Conservation (phyloP, 208 protist genomes). For the Trypanosoma scelopori region DNA sequence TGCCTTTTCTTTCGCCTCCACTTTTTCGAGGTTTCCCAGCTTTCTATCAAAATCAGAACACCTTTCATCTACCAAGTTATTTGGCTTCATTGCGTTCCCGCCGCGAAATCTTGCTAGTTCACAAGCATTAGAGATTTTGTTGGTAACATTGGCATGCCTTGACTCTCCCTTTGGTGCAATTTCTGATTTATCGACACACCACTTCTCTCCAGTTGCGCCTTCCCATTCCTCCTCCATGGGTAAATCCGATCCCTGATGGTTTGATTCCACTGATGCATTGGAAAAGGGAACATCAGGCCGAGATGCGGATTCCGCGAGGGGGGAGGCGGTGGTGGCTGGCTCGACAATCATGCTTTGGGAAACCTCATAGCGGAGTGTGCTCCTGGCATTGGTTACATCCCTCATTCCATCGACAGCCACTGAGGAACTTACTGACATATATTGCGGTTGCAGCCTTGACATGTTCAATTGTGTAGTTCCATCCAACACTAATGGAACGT, state of each 20-base stretch:
- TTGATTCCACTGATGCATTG: neutral
- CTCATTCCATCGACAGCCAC: neutral
- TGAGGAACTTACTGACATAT: neutral
- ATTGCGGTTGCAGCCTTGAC: neutral
- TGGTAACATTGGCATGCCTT: too few relatives aligned
- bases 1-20: neutral
- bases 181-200: too few relatives aligned
- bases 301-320: neutral
- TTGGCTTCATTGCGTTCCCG: too few relatives aligned
- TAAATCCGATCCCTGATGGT: too few relatives aligned
- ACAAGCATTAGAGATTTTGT: too few relatives aligned
- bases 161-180: too few relatives aligned
- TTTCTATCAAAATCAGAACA: neutral
- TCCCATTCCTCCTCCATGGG: too few relatives aligned
- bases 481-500: neutral
- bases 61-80: too few relatives aligned
- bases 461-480: neutral
- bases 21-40: neutral
- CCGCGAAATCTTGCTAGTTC: too few relatives aligned
- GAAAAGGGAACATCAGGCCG: neutral
- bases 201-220: too few relatives aligned
- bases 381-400: too few relatives aligned
- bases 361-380: neutral
- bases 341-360: slow-evolving; percentile 2
- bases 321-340: neutral